Evolutionary conservation across 345 rosid genomes (phyloP).

Genomic region (Crucihimalaya himalaica): DNA sequence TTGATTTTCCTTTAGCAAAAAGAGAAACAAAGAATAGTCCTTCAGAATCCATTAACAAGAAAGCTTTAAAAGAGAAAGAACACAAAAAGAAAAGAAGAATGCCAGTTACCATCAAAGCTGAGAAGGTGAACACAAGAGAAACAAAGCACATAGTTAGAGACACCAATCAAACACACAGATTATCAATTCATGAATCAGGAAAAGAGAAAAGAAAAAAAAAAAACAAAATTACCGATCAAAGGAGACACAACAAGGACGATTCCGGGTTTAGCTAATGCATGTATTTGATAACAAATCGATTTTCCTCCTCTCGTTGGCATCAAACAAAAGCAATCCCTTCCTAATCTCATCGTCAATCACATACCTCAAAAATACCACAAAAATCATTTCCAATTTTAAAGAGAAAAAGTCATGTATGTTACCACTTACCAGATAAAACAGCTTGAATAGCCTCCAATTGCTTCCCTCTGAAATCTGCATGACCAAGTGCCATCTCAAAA

Average conservation of each 20-base stretch:
- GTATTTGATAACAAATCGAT: constrained; percentile 95
- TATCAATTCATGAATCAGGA: background rate
- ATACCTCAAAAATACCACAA: background rate
- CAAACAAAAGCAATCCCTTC: constrained; percentile 89
- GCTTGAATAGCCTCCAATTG: constrained; percentile 92
- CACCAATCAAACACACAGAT: background rate
- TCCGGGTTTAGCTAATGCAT: constrained; percentile 83
- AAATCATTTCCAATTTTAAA: background rate
- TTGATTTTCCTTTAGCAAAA: constrained; percentile 77
- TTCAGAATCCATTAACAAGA: background rate
- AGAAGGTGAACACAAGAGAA: constrained; percentile 36
- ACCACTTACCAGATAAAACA: constrained; percentile 63
- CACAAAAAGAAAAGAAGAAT: background rate
- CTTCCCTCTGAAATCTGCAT: constrained; percentile 79
- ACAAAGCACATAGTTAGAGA: constrained; percentile 23
- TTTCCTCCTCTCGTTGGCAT: constrained; percentile 99
- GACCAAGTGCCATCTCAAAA: constrained; percentile 95
- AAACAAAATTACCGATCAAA: constrained; percentile 66
- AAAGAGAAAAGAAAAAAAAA: background rate
- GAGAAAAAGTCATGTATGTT: background rate
- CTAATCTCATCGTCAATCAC: constrained; percentile 19
- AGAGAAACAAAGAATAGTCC: background rate
- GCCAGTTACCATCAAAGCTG: constrained; percentile 89
- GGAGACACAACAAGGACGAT: constrained; percentile 95
- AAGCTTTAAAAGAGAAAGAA: background rate